These are phyloP conservation scores for Parafenestella ontariensis DNA, from an alignment of 2,329 filamentous ascomycete genomes.

Conservation along the genomic window DNA sequence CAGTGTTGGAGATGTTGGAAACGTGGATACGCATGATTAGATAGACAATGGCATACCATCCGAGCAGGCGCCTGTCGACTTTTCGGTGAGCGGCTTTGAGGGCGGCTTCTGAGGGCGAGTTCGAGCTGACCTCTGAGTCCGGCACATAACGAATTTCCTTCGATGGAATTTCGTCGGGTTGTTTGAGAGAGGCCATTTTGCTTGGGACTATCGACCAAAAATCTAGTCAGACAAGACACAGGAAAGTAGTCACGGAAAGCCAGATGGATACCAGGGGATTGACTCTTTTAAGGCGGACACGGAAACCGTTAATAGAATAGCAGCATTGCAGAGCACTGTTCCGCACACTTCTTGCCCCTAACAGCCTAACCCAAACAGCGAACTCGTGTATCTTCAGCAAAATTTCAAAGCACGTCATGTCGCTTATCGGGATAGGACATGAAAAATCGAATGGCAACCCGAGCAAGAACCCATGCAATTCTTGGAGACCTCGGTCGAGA, in stretches of 20 bases:
- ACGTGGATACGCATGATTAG: conserved; percentile 42
- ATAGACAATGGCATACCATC: conserved; percentile 45
- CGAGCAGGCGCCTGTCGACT: conserved; percentile 39
- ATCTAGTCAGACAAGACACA: background rate
- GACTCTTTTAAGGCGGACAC: background rate
- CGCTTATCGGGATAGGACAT: background rate
- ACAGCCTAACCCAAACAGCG: background rate
- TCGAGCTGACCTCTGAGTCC: conserved; percentile 15
- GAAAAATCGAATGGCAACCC: background rate
- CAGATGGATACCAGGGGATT: background rate
- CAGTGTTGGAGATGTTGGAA: conserved; percentile 44
- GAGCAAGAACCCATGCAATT: background rate
- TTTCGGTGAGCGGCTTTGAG: conserved; percentile 36
- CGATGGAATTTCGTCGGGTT: conserved; percentile 6
- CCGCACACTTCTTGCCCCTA: background rate
- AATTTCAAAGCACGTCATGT: conserved; percentile 12
- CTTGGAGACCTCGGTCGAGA: conserved; percentile 1
- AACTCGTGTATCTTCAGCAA: background rate
- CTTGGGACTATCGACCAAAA: background rate
- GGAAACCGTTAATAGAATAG: background rate
- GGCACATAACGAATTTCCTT: conserved; percentile 11
- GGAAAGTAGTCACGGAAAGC: background rate
- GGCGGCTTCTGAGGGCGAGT: conserved; percentile 3
- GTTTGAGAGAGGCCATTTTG: conserved; percentile 11
- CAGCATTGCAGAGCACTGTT: background rate